Conservation (phyloP, 140 eudicot species). For the Eryngium alpinum region DNA sequence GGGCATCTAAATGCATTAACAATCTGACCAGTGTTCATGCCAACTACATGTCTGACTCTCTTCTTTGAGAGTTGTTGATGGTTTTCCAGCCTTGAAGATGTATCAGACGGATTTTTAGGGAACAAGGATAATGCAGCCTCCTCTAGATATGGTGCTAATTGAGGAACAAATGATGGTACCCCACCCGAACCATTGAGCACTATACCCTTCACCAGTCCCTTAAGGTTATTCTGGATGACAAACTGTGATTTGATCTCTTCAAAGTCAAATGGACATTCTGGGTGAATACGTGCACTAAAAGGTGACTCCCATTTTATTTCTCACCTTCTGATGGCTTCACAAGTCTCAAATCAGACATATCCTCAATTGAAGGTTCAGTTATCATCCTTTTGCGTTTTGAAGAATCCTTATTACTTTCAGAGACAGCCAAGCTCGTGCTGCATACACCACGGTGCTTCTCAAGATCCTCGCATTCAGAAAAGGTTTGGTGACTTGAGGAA, state of each 20-base stretch:
- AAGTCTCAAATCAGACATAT: constrained; percentile 10
- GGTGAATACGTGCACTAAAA: constrained; percentile 12
- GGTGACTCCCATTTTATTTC: constrained; percentile 12
- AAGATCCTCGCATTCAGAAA: constrained; percentile 38
- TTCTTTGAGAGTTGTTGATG: constrained; percentile 19
- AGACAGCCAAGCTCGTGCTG: constrained; percentile 1
- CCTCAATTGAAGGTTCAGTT: neutral
- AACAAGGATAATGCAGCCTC: constrained; percentile 35
- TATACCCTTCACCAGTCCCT: constrained; percentile 55
- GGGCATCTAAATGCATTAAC: constrained; percentile 1
- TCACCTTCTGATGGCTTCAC: constrained; percentile 13
- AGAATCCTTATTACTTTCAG: constrained; percentile 22
- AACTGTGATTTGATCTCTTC: constrained; percentile 74
- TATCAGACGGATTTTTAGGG: constrained; percentile 15
- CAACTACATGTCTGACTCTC: constrained; percentile 2
- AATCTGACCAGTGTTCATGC: neutral
- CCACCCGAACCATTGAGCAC: constrained; percentile 75
- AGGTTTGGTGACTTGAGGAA: constrained; percentile 54
- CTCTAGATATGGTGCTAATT: constrained; percentile 24
- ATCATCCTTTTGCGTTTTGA: constrained; percentile 21
- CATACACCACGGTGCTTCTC: constrained; percentile 49
- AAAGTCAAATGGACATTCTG: constrained; percentile 53
- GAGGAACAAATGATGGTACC: constrained; percentile 43
- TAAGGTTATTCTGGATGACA: constrained; percentile 48
- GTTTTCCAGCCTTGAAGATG: constrained; percentile 20